A percentile compares a stretch with the other conserved stretches of the same genome.
These are phyloP conservation scores for Microcyclospora tardicrescens DNA, from an alignment of 2,329 filamentous ascomycete genomes.

Conservation along the genomic window DNA sequence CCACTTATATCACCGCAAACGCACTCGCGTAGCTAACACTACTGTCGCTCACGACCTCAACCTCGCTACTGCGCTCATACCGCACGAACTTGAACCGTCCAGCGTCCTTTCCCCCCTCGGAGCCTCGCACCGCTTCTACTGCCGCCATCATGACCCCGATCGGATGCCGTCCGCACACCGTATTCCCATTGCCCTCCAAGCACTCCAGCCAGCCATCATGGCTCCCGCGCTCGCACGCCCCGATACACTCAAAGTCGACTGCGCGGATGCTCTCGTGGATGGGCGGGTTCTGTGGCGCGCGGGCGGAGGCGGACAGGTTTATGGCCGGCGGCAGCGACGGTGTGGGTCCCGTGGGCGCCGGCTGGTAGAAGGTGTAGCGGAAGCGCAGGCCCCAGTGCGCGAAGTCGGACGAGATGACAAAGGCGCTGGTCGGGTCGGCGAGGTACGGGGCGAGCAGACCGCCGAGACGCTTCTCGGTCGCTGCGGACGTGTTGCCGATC, in stretches of 20 bases:
- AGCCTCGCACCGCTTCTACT: slow-evolving; percentile 48
- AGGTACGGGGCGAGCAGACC: slow-evolving; percentile 65
- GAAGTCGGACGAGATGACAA: slow-evolving; percentile 89
- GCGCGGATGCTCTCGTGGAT: slow-evolving; percentile 78
- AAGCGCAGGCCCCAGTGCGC: slow-evolving; percentile 90
- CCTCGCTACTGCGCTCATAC: slow-evolving; percentile 77
- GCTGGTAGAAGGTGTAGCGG: slow-evolving; percentile 66
- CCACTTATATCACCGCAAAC: slow-evolving; percentile 56
- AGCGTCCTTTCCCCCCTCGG: slow-evolving; percentile 10
- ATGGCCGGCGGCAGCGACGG: slow-evolving; percentile 18
- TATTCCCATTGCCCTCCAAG: slow-evolving; percentile 65
- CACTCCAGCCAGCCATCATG: slow-evolving; percentile 58
- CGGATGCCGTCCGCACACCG: slow-evolving; percentile 86
- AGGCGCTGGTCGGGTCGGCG: slow-evolving; percentile 59
- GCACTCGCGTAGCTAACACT: slow-evolving; percentile 95
- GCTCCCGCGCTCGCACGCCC: slow-evolving; percentile 64
- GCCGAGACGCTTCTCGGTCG: slow-evolving; percentile 57
- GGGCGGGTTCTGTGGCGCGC: slow-evolving; percentile 32
- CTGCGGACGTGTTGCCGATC: slow-evolving; percentile 57
- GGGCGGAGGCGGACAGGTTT: slow-evolving; percentile 30
- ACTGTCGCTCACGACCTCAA: slow-evolving; percentile 53
- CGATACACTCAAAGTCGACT: slow-evolving; percentile 72
- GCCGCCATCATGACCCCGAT: slow-evolving; percentile 89
- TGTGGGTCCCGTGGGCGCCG: slow-evolving; percentile 25
- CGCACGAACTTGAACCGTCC: slow-evolving; percentile 59